A percentile compares a stretch with the other conserved stretches of the same genome.
Evolutionary conservation across 495 filamentous ascomycete species (phyloP).

Genomic region (Penicillium angulare): DNA sequence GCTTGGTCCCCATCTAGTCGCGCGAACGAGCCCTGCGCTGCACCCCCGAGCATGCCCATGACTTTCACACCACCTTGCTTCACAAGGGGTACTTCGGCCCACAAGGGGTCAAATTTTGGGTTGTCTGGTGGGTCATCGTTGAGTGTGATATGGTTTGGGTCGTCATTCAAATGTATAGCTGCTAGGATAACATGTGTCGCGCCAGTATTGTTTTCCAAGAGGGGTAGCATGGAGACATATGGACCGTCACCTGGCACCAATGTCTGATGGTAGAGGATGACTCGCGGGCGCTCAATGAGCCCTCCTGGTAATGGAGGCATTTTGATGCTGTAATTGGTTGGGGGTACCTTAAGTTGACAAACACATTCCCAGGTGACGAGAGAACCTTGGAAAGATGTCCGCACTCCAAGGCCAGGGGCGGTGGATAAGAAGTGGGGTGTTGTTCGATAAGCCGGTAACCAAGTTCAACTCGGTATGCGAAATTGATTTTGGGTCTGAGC

Average conservation of each 20-base stretch:
- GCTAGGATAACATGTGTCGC: conserved; percentile 76
- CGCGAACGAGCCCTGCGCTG: conserved; percentile 66
- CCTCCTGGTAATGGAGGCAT: conserved; percentile 37
- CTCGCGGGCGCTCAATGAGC: conserved; percentile 36
- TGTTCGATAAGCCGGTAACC: not conserved
- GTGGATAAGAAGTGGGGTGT: not conserved
- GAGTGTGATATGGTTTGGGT: conserved; percentile 59
- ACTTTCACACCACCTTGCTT: conserved; percentile 66
- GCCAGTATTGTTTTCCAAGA: conserved; percentile 57
- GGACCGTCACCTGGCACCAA: conserved; percentile 50
- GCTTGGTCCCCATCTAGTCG: conserved; percentile 57
- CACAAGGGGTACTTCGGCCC: conserved; percentile 67
- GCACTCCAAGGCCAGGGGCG: not conserved
- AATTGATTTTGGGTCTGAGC: no score
- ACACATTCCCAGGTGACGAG: no score
- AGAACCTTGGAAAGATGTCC: not conserved
- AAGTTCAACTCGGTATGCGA: no score
- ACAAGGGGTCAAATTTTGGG: conserved; percentile 57
- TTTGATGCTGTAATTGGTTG: not conserved
- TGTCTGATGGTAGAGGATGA: conserved; percentile 75
- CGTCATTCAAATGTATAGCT: conserved; percentile 74
- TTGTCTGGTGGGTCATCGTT: conserved; percentile 69
- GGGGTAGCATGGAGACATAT: conserved; percentile 68
- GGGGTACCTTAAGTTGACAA: not conserved
- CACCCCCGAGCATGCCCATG: conserved; percentile 81